phyloP scores from a whole-genome alignment of 257 asterid species.

The Fraxinus quadrangulata region DNA sequence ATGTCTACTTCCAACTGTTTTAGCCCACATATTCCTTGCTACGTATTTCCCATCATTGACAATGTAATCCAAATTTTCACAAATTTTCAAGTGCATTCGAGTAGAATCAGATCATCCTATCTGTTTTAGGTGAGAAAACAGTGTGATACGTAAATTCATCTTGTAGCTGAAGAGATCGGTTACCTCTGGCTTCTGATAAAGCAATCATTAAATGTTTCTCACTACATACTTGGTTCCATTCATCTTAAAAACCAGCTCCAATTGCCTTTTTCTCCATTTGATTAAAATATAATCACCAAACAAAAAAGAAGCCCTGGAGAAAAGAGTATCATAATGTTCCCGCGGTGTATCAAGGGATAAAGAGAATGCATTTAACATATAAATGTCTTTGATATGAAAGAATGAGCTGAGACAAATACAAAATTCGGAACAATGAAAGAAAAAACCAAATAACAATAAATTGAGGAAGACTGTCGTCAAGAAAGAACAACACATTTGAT shows the following conservation, averaged over 20 bases:
- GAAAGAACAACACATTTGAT: neutral
- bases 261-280: neutral
- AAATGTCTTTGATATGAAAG: neutral
- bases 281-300: neutral
- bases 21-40: neutral
- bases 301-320: neutral
- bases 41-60: neutral
- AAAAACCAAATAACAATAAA: too few relatives aligned
- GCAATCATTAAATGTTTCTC: too few relatives aligned
- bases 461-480: too few relatives aligned
- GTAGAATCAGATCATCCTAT: neutral
- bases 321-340: neutral
- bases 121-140: neutral
- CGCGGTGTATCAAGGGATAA: neutral
- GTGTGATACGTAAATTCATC: neutral
- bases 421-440: neutral
- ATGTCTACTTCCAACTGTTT: too few relatives aligned
- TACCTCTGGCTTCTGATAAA: neutral
- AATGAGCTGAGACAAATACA: neutral
- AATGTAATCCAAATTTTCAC: neutral
- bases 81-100: conserved; percentile 1
- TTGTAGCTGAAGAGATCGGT: neutral
- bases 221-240: neutral
- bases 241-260: neutral
- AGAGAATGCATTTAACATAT: neutral